Evolutionary conservation across 768 basidiomycete species (phyloP), one percentile per base, ranked within the genome.

Genomic region (Psilocybe cyanescens): DNA sequence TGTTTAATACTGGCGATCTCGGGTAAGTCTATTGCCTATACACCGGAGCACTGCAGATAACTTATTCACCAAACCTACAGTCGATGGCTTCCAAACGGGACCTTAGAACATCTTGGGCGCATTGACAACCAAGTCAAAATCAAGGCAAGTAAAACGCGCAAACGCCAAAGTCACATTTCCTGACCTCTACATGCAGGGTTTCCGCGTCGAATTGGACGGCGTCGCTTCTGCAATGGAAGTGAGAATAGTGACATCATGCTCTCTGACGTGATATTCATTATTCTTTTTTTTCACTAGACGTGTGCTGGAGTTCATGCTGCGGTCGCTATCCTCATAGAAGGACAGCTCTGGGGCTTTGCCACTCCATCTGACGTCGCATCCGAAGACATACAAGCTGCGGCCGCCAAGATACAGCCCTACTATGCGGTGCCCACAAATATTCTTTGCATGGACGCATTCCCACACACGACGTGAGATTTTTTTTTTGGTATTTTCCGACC

Each of bases 1-100:
- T 88, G 86, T 87, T 86, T 69, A 86, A 86, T 63, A 88, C 86
- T 24, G 85, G 85, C 1, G 86, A 87, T 68, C 75, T 88, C 12
- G 85, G 79, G 73, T 77, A 68, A 59, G 71, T 56, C 12, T 41
- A 33, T 46, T 24, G 19, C 57, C 12, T 31, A 31, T 53, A 17
- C 47, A 24, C 4, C 52, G 46, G 31, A 29, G 50, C 11, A 5
- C 12, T 37, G 50, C 9, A 45, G 39, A 62, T 61, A 52, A 44
- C n/a, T 12, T 9, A 44, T 14, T 44, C 14, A 44, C 41, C 41
- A 16, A 14, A 14, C 41, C 14, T 12, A 31, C 48, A 78, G 85
- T 24, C 76, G 81, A 49, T 86, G 85, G 85, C 71, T 76, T 46
- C 65, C 72, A 5, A 81, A 84, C 60, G 86, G 86, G 2, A 78